These are phyloP conservation scores for Colletotrichum cereale DNA, from an alignment of 2,329 filamentous ascomycete genomes.

Conservation along the genomic window DNA sequence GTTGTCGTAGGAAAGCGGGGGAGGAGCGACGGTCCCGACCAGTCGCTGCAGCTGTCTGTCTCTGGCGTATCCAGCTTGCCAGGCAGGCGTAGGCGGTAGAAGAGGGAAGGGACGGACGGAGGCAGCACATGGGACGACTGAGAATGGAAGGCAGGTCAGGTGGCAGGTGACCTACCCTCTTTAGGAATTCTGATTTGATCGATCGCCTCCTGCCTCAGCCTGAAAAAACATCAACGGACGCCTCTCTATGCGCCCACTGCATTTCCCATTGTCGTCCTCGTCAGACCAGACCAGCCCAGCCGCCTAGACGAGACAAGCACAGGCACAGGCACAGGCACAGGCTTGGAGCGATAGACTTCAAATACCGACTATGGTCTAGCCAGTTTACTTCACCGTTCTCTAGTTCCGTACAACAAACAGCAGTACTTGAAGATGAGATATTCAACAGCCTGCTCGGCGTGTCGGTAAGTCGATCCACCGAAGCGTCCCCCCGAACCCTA, in stretches of 20 bases:
- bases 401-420: not conserved
- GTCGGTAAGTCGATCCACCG: constrained; percentile 38
- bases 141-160: constrained; percentile 11
- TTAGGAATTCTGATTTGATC: constrained; percentile 20
- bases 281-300: constrained; percentile 7
- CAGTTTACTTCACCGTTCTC: not conserved
- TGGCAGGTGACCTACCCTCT: constrained; percentile 29
- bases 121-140: too few relatives aligned
- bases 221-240: not conserved
- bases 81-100: not conserved
- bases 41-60: constrained; percentile 8
- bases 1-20: constrained; percentile 27
- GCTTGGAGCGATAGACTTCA: not conserved
- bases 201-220: constrained; percentile 19
- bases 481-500: not conserved
- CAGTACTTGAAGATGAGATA: constrained; percentile 33
- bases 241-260: not conserved
- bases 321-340: too few relatives aligned
- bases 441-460: constrained; percentile 42
- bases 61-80: not conserved
- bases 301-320: not conserved
- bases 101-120: not conserved
- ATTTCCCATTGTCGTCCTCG: not conserved
- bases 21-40: constrained; percentile 3
- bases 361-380: not conserved